Conservation (phyloP, 164 flowering plant species). For the Annona cherimola region DNA sequence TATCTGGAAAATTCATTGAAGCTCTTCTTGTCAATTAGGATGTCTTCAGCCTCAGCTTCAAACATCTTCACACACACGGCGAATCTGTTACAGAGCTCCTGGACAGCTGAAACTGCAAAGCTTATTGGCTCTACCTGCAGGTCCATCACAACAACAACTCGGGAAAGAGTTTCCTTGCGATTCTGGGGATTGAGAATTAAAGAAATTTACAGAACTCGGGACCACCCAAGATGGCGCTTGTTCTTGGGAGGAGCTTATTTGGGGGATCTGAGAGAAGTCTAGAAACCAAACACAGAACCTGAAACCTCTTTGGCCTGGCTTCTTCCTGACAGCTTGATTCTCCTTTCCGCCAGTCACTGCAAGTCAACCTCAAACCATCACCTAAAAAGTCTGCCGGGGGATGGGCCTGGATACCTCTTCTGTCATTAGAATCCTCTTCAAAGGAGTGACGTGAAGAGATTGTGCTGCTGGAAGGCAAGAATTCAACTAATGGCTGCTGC, state of each 20-base stretch:
- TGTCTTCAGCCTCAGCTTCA: constrained; percentile 4
- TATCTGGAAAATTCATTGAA: constrained; percentile 17
- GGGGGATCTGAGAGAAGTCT: background rate
- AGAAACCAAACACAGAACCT: background rate
- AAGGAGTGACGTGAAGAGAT: background rate
- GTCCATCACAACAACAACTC: background rate
- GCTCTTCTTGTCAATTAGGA: constrained; percentile 13
- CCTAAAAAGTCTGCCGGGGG: background rate
- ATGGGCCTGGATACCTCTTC: background rate
- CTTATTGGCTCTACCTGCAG: background rate
- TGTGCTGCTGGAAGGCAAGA: background rate
- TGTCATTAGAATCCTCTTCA: background rate
- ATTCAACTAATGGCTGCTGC: background rate
- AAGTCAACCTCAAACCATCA: background rate
- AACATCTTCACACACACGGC: background rate
- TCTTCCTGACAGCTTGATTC: background rate
- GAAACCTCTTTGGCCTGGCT: background rate
- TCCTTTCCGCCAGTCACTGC: background rate
- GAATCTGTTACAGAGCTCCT: constrained; percentile 18
- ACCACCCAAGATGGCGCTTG: background rate
- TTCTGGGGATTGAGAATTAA: background rate
- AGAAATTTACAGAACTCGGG: background rate
- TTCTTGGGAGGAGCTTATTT: background rate
- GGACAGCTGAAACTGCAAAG: background rate
- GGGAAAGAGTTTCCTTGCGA: background rate